These are phyloP conservation scores for Yamadazyma scolyti DNA, from an alignment of 805 yeast genomes.

Conservation along the genomic window DNA sequence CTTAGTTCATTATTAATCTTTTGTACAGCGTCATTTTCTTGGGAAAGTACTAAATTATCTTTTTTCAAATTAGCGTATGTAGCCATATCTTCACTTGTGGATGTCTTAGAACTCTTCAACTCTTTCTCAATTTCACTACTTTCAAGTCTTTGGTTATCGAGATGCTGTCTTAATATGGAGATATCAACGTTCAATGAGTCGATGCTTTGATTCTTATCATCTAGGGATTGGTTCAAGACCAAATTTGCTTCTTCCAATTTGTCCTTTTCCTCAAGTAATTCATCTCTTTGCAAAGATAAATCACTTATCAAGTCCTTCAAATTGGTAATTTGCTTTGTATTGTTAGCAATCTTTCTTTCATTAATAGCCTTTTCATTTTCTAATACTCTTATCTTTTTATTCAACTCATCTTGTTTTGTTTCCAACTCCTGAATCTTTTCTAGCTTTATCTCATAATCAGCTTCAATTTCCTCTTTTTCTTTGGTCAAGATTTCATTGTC, in stretches of 20 bases:
- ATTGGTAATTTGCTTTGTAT: slow-evolving; percentile 49
- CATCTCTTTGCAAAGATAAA: slow-evolving; percentile 60
- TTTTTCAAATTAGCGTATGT: slow-evolving; percentile 40
- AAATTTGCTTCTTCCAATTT: slow-evolving; percentile 27
- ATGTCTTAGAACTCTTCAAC: slow-evolving; percentile 26
- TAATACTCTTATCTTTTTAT: slow-evolving; percentile 23
- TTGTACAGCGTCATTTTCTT: slow-evolving; percentile 65
- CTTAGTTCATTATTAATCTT: slow-evolving; percentile 52
- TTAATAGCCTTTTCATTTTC: slow-evolving; percentile 31
- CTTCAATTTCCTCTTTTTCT: slow-evolving; percentile 22
- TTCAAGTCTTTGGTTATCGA: slow-evolving; percentile 29
- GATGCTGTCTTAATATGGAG: slow-evolving; percentile 30
- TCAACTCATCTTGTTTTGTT: slow-evolving; percentile 20
- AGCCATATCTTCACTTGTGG: slow-evolving; percentile 23
- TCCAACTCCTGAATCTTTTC: slow-evolving; percentile 41
- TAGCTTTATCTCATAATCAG: slow-evolving; percentile 32
- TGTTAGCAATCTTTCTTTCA: slow-evolving; percentile 33
- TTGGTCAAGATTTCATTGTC: slow-evolving; percentile 48
- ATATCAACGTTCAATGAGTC: slow-evolving; percentile 24
- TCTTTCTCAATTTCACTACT: slow-evolving; percentile 32
- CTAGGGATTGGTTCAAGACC: slow-evolving; percentile 21
- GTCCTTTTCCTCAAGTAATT: slow-evolving; percentile 41
- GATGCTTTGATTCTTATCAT: slow-evolving; percentile 20
- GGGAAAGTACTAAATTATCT: slow-evolving; percentile 52
- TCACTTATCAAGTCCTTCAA: slow-evolving; percentile 59